Conservation (phyloP, 306 rosid genomes). For the Fragaria ananassa region DNA sequence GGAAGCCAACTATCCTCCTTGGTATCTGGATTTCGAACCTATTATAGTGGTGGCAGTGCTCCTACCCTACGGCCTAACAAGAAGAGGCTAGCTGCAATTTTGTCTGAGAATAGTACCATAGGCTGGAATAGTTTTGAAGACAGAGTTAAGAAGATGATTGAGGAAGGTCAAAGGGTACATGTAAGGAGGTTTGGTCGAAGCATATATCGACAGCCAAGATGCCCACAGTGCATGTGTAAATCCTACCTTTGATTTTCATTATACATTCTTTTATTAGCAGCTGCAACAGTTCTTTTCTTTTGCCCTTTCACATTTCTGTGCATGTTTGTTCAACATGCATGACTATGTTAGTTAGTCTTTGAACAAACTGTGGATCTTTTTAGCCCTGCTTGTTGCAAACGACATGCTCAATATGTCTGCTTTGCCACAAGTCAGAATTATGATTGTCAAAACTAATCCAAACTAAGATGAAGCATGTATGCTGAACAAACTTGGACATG, state of each 20-base stretch:
- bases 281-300: not conserved
- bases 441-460: not conserved
- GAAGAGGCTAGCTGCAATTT: slow-evolving; percentile 74
- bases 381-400: not conserved
- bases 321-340: not conserved
- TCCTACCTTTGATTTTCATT: slow-evolving; percentile 12
- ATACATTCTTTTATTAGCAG: not conserved
- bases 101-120: slow-evolving; percentile 57
- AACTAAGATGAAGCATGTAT: not conserved
- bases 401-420: not conserved
- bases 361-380: not conserved
- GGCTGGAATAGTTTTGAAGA: slow-evolving; percentile 67
- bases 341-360: not conserved
- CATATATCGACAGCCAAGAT: slow-evolving; percentile 77
- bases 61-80: slow-evolving; percentile 87
- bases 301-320: not conserved
- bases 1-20: slow-evolving; percentile 97
- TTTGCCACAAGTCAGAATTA: not conserved
- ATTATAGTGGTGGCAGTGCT: slow-evolving; percentile 62
- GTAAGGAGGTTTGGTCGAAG: slow-evolving; percentile 67
- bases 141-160: slow-evolving; percentile 81
- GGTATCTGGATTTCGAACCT: slow-evolving; percentile 88
- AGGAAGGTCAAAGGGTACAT: slow-evolving; percentile 63
- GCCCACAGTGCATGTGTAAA: slow-evolving; percentile 84
- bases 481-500: not conserved